A percentile compares a stretch with the other conserved stretches of the same genome.
These are phyloP conservation scores for Davidsoniella eucalypti DNA, from an alignment of 2,329 filamentous ascomycete genomes.

Conservation along the genomic window DNA sequence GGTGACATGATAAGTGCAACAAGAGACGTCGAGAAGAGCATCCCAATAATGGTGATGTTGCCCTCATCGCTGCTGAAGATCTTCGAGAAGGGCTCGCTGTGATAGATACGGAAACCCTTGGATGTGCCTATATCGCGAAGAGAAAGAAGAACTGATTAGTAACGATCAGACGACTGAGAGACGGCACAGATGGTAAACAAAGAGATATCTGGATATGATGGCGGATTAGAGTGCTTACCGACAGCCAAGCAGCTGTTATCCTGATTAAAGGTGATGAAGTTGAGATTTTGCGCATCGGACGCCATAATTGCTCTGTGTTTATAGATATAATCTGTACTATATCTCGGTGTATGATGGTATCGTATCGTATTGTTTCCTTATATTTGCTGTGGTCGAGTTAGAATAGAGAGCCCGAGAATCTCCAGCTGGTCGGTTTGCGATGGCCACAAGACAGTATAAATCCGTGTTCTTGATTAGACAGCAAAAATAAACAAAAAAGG, in stretches of 20 bases:
- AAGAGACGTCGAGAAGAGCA: slow-evolving; percentile 95
- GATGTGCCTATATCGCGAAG: slow-evolving; percentile 50
- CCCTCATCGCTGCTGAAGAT: slow-evolving; percentile 89
- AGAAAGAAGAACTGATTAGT: neutral
- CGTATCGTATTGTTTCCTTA: too few relatives aligned
- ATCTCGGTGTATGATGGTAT: too few relatives aligned
- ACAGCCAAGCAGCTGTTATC: slow-evolving; percentile 96
- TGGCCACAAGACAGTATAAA: too few relatives aligned
- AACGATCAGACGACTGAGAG: too few relatives aligned
- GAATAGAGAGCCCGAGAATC: too few relatives aligned
- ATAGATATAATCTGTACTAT: neutral
- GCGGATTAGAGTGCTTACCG: slow-evolving; percentile 37
- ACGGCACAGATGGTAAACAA: too few relatives aligned
- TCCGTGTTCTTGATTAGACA: too few relatives aligned
- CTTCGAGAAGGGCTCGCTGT: slow-evolving; percentile 88
- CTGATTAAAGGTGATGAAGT: slow-evolving; percentile 98
- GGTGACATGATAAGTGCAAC: slow-evolving; percentile 88
- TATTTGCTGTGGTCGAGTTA: too few relatives aligned
- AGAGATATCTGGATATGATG: neutral
- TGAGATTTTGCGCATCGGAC: slow-evolving; percentile 51
- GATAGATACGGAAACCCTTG: slow-evolving; percentile 90
- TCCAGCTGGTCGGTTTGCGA: too few relatives aligned
- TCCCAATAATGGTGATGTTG: slow-evolving; percentile 91
- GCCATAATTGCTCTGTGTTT: neutral
- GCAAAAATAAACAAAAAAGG: too few relatives aligned